Evolutionary conservation across 2,329 filamentous ascomycete species (phyloP), one percentile per base, ranked within the genome.

Genomic region (Alternaria ventricosa): DNA sequence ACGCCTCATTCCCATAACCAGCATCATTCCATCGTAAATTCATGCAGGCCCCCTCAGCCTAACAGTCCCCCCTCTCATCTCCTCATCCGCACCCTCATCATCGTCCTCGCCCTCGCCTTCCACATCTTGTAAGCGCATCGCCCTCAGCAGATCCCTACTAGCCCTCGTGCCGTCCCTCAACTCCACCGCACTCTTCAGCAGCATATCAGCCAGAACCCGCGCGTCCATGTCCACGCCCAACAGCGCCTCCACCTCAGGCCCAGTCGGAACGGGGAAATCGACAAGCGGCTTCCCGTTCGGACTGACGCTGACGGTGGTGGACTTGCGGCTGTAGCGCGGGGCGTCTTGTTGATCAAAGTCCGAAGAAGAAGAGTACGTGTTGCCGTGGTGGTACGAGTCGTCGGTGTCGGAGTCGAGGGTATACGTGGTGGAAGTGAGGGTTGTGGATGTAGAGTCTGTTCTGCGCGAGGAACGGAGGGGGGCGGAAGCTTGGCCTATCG

Each of bases 281-380:
- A 80, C 69, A 1, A 79, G 65, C 6, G 77, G 76, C 22, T 72
- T 71, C 1, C 77, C 78, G 36, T 76, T 75, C 3, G 72, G 75
- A 1, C 75, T 76, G 0, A 76, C 71, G 43, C 67, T 72, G 46
- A 79, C 73, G 15, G 45, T 61, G 6, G 67, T 67, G 13, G 61
- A 66, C 49, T 72, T 73, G 25, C 68, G 60, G 41, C 44, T 63
- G 57, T 33, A 62, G 64, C 11, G 60, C 4, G 47, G 43, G 5
- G 25, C 44, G 3, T 63, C 49, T 4, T 65, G 44, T n/a, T 73
- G 65, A 23, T 73, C 67, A 23, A 69, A 66, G 5, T 67, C 55
- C 3, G 69, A 68, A 36, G 74, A 71, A 1, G 64, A 69, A 6
- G 67, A 67, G 65, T 72, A 72, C 1, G 66, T 64, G 53, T 65